phyloP scores from a whole-genome alignment of 345 rosid species.

The Capsella bursapastoris region DNA sequence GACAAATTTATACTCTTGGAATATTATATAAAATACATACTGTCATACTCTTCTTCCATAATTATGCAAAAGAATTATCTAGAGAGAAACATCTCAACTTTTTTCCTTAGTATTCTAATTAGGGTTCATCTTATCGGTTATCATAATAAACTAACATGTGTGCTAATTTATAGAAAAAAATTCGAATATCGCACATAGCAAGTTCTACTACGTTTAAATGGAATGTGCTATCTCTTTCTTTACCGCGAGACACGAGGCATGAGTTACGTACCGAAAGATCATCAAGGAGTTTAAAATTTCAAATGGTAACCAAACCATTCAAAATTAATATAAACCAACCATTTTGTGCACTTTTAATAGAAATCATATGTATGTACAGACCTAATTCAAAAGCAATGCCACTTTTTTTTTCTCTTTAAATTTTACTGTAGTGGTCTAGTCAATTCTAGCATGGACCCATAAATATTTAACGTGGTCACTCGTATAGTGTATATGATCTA shows the following conservation, averaged over 20 bases:
- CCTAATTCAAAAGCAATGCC: slow-evolving; percentile 32
- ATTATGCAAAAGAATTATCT: slow-evolving; percentile 4
- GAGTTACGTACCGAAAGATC: slow-evolving; percentile 13
- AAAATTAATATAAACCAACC: slow-evolving; percentile 17
- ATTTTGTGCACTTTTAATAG: slow-evolving; percentile 29
- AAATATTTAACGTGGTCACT: slow-evolving; percentile 46
- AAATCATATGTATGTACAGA: slow-evolving; percentile 27
- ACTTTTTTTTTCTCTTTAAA: slow-evolving; percentile 32
- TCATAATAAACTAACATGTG: slow-evolving; percentile 5
- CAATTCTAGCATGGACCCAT: slow-evolving; percentile 48
- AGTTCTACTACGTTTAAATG: background rate
- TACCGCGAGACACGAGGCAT: background rate
- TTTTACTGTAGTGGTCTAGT: slow-evolving; percentile 45
- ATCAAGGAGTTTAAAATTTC: background rate
- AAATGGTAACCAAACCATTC: slow-evolving; percentile 14
- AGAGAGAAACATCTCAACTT: background rate
- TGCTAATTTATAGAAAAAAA: background rate
- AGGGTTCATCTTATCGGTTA: background rate
- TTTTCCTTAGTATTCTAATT: slow-evolving; percentile 11
- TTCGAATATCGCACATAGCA: background rate
- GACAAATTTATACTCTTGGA: slow-evolving; percentile 39
- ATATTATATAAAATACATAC: slow-evolving; percentile 21
- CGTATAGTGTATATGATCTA: slow-evolving; percentile 41
- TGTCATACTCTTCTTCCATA: slow-evolving; percentile 29
- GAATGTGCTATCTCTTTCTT: no score